These are phyloP conservation scores for Solanum hybrid DNA, from an alignment of 305 asterid genomes.

Conservation along the genomic window DNA sequence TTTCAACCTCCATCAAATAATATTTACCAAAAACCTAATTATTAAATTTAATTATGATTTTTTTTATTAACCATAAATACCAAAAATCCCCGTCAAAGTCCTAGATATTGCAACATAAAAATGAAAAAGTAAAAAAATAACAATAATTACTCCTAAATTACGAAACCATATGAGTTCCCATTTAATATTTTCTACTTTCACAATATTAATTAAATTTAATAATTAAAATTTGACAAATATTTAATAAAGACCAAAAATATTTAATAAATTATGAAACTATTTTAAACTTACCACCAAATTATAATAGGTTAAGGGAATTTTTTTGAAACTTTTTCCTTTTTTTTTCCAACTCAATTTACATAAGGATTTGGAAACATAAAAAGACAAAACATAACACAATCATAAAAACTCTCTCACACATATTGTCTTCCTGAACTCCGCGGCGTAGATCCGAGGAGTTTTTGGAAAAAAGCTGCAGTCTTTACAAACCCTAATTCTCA, in stretches of 20 bases:
- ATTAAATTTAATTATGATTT: background rate
- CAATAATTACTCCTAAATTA: background rate
- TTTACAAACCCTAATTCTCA: background rate
- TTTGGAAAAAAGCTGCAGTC: constrained; percentile 16
- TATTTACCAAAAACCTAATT: background rate
- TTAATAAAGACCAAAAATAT: background rate
- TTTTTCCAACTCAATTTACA: background rate
- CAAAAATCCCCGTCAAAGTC: background rate
- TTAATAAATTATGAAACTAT: background rate
- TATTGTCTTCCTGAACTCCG: constrained; percentile 44
- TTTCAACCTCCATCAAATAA: background rate
- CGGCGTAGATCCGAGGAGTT: constrained; percentile 88
- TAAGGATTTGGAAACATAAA: background rate
- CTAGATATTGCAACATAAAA: background rate
- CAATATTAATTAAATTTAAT: background rate
- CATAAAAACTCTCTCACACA: background rate
- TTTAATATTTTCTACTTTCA: background rate
- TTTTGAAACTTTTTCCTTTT: background rate
- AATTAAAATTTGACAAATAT: background rate
- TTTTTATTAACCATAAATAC: background rate
- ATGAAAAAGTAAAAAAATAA: background rate
- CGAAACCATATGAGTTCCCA: too few species aligned
- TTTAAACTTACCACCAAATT: background rate
- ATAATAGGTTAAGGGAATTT: background rate
- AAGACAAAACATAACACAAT: background rate